phyloP scores from a whole-genome alignment of 192 early-diverging fungal genomes.

The Podila minutissima region DNA sequence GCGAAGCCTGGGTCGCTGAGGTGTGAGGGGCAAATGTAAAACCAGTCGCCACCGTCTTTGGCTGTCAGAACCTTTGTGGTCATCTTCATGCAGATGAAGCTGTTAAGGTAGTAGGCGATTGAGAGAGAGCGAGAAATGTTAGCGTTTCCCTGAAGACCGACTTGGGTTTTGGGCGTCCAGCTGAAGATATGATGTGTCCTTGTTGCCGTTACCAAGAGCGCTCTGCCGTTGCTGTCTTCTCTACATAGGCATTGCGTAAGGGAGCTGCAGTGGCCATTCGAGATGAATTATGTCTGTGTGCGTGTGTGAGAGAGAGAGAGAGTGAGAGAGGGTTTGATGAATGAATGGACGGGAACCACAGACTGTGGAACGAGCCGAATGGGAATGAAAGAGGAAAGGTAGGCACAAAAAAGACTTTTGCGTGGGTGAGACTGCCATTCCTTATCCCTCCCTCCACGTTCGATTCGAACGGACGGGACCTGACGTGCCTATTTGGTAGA shows the following conservation, averaged over 20 bases:
- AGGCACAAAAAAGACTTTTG: not conserved
- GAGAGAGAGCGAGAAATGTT: not conserved
- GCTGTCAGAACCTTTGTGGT: conserved; percentile 57
- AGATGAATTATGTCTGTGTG: not conserved
- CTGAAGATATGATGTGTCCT: not conserved
- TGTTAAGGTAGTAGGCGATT: not conserved
- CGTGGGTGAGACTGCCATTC: not conserved
- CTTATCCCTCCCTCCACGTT: not conserved
- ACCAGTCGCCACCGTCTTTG: conserved; percentile 63
- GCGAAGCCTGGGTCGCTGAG: conserved; percentile 54
- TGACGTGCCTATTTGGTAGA: too few relatives aligned
- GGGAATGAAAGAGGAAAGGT: not conserved
- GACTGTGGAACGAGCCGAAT: not conserved
- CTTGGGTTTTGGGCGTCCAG: not conserved
- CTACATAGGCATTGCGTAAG: conserved; percentile 40
- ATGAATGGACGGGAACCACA: not conserved
- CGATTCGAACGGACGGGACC: not conserved
- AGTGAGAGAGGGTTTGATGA: not conserved
- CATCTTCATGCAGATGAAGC: conserved; percentile 65
- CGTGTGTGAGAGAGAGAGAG: not conserved
- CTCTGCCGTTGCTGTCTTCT: conserved; percentile 38
- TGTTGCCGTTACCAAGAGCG: conserved; percentile 27
- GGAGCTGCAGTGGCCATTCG: conserved; percentile 11
- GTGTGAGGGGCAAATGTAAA: conserved; percentile 58
- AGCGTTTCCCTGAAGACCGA: not conserved